Evolutionary conservation across 1,284 basidiomycete genomes (phyloP), one percentile per base, ranked within the genome.

Genomic region (Cystobasidiaceae sp.): DNA sequence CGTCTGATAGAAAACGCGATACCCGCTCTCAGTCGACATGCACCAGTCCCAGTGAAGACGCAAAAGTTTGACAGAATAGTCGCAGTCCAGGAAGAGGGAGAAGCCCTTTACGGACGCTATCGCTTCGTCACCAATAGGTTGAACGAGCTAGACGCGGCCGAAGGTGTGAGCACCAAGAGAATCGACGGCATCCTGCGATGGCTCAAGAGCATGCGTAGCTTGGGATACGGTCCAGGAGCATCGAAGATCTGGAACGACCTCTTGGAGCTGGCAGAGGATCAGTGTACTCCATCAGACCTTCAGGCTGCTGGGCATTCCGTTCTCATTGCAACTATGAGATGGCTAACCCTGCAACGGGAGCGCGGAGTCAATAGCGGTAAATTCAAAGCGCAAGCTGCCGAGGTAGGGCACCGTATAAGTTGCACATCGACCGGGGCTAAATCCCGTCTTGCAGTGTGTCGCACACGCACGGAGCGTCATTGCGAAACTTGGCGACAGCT

Each of bases 71-170:
- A 34, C 9, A 44, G 54, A 27, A 62, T 51, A 6, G 46, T 49
- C 32, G 61, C 50, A 28, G 23, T 64, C 4, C 21, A 39, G 19
- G 61, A 64, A 37, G 51, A 55, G 23, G 61, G 51, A 21, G 61
- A 64, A 49, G 61, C 61, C 2, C 32, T 64, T 6, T 64, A 64
- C n/a, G 52, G 32, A 25, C 39, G 61, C 11, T 64, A 64, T 56
- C 51, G 61, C 7, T 64, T 64, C 32, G 28, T 64, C 30, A 28
- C 44, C 13, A 45, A 44, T 15, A 30, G 61, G 25, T 11, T 56
- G 27, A 23, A 55, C n/a, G 61, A 55, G 61, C 41, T n/a, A 33
- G 4, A 15, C 27, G 28, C 13, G 15, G 33, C 17, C 54, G 41
- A 37, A 43, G 32, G 28, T 30, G 39, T 13, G 41, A 19, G 7